Base-by-base conservation (phyloP, 2,329 filamentous ascomycete species). In the Arthroderma sp. region DNA sequence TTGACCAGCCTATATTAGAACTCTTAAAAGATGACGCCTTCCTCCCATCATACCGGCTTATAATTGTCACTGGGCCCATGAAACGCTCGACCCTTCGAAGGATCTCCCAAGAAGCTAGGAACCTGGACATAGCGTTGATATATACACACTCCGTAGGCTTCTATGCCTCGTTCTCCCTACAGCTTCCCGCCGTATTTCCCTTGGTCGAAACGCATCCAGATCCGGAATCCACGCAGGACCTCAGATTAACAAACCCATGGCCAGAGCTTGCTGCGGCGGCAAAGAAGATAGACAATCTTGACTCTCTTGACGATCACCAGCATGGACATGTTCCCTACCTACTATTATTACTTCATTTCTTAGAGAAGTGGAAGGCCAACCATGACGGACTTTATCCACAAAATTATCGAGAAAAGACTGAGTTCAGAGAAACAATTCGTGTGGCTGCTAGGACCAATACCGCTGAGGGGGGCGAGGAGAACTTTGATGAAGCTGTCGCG, bases 161-260 rank as follows among this genome's bases (percentile, higher is more conserved):
- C 67, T 94, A 91, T 64, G 84, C 86, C 1, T 85, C 84, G 53
- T 94, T 96, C 61, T 83, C 80, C n/a, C 71, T 93, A 29, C 72
- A 77, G 53, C 69, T 94, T 29, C 82, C 85, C 6, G 71, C 78
- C n/a, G 77, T 80, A 29, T 94, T 93, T 55, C 87, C 89, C 4
- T 83, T 98, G 46, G 84, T 98, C 50, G 89, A 98, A 60, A 96
- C 91, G 38, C 91, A 98, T 58, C 91, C 91, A 1, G 87, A 94
- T 51, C 79, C 86, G 36, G 84, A 86, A 34, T 80, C 86, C 5
- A 91, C 79, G 0, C 81, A 83, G 46, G 91, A 98, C 55, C 72
- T 98, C 31, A 80, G 91, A 41, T 72, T 98, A 8, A 68, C 94
- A 4, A 75, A 74, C 31, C 89, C 91, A 32, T 98, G 91, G 89